Base-by-base conservation (phyloP, 73 alveolate species). In the Paramecium octaurelia region DNA sequence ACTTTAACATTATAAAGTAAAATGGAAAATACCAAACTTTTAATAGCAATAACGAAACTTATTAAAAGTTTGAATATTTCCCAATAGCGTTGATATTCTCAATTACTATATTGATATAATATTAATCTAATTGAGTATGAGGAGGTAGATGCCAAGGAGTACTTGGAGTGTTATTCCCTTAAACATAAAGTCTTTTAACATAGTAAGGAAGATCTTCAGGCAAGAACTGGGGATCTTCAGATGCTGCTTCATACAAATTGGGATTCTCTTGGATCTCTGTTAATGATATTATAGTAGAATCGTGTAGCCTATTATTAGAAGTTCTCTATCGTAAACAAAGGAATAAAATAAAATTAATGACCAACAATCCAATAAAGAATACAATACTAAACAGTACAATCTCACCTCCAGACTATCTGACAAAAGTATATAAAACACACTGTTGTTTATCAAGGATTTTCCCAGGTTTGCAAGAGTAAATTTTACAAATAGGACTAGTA, bases 61-160 rank as follows among this genome's bases (percentile, higher is more conserved):
- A 4, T 54, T 54, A 54, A 7, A 54, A 3, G 4, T 18, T 54
- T n/a, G 69, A 16, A 18, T 54, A 54, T 54, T 23, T 54, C 3
- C 69, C 69, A 54, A 54, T 54, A 18, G 48, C 8, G n/a, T 40
- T 40, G 14, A 40, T 40, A 40, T 40, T 40, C 14, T 40, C 48
- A 18, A 54, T 35, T n/a, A 54, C 21, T 4, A n/a, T n/a, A 54
- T 54, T 54, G 4, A 54, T 54, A 18, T 54, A 16, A 54, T 18
- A 54, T 54, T 54, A 54, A 54, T 54, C 69, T 4, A 54, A 18
- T 54, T 54, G 21, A 1, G 69, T 54, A 54, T 54, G 31, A 54
- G 31, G 69, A 54, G 69, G 69, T 54, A 68, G 12, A 68, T 68
- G 46, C 84, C 84, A 68, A 21, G 84, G 84, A 68, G 40, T 68